A percentile compares a stretch with the other conserved stretches of the same genome.
phyloP scores from a whole-genome alignment of 352 stramenopile species.

The Phytophthora quininea region DNA sequence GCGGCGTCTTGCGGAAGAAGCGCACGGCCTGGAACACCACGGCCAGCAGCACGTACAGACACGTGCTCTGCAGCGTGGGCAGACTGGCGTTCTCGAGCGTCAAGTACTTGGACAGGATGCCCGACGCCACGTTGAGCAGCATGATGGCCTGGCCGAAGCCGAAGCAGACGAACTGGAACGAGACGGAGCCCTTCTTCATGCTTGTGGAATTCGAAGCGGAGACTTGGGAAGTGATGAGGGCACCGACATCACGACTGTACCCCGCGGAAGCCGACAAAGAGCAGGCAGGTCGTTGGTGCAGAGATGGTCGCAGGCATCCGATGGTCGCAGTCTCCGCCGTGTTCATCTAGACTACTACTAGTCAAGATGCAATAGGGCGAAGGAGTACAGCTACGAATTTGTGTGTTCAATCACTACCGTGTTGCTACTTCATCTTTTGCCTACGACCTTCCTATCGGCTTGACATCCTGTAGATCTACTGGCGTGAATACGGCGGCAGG shows the following conservation, averaged over 20 bases:
- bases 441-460: no score
- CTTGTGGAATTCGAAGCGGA: slow-evolving; percentile 14
- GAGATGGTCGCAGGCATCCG: neutral
- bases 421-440: neutral
- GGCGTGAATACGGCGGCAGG: slow-evolving; percentile 30
- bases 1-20: slow-evolving; percentile 39
- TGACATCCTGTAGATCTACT: neutral
- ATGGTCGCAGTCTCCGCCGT: no score
- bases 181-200: slow-evolving; percentile 28
- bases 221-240: slow-evolving; percentile 18
- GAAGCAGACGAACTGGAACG: slow-evolving; percentile 62
- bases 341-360: no score
- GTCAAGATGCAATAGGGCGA: no score
- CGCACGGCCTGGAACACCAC: slow-evolving; percentile 53
- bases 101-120: slow-evolving; percentile 69
- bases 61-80: slow-evolving; percentile 65
- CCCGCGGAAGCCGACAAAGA: neutral
- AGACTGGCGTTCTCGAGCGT: slow-evolving; percentile 51
- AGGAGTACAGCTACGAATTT: no score
- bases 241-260: neutral
- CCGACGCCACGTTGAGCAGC: slow-evolving; percentile 61
- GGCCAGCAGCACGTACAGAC: slow-evolving; percentile 60
- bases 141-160: slow-evolving; percentile 76
- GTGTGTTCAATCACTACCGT: neutral
- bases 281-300: neutral